These are phyloP conservation scores for Vanilla planifolia DNA, from an alignment of 106 monocot genomes.

Conservation along the genomic window DNA sequence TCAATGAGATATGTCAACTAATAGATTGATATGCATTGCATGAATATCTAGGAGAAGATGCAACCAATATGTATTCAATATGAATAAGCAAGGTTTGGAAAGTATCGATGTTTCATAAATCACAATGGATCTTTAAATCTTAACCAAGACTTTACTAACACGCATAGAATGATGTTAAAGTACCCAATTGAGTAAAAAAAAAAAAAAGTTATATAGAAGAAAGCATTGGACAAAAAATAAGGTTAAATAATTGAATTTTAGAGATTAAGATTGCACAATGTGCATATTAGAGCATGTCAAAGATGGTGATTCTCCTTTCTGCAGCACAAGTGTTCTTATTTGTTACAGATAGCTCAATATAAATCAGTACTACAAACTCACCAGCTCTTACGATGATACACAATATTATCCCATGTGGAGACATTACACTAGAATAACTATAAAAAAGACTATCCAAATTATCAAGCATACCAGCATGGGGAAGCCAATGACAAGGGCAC, in stretches of 20 bases:
- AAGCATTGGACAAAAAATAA: neutral
- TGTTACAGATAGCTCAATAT: neutral
- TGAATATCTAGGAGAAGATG: too few species aligned
- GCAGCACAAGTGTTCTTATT: neutral
- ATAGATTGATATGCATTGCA: too few species aligned
- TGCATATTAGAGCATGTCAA: neutral
- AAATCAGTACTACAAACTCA: neutral
- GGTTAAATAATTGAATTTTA: neutral
- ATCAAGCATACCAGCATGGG: constrained; percentile 55
- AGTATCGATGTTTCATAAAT: too few species aligned
- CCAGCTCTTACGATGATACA: neutral
- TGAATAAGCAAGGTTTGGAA: too few species aligned
- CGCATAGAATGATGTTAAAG: too few species aligned
- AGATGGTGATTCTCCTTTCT: neutral
- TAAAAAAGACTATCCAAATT: neutral
- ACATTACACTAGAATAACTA: neutral
- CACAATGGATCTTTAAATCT: too few species aligned
- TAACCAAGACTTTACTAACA: too few species aligned
- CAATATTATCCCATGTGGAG: neutral
- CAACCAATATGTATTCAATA: too few species aligned
- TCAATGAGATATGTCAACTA: too few species aligned
- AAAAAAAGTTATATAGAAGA: too few species aligned
- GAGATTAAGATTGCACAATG: neutral
- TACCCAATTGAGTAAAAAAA: neutral
- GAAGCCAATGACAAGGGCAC: constrained; percentile 83